Conservation (phyloP, 139 green algal species). For the Chlorella vulgaris region DNA sequence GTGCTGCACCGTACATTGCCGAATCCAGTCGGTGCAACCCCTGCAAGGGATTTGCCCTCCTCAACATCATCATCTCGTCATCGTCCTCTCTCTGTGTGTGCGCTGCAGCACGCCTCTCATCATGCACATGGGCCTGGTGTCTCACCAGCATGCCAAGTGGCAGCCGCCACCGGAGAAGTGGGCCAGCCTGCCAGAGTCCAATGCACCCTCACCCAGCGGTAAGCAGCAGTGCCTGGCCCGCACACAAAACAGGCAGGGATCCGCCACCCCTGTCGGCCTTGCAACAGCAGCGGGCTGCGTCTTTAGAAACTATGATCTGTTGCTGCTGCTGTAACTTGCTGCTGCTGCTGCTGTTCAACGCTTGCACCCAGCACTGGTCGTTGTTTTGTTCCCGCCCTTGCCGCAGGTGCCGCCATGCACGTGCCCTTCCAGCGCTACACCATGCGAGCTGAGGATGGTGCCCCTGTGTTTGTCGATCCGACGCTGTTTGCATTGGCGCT, state of each 20-base stretch:
- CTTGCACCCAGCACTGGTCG: not conserved
- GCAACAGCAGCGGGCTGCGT: no score
- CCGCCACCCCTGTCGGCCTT: not conserved
- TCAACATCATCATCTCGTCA: not conserved
- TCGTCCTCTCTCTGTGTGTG: not conserved
- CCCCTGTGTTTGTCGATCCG: slow-evolving; percentile 47
- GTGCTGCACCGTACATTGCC: no score
- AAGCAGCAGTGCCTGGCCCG: no score
- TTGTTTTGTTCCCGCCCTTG: not conserved
- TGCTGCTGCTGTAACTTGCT: not conserved
- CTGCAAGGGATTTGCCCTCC: no score
- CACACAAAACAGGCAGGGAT: not conserved
- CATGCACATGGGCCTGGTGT: slow-evolving; percentile 37
- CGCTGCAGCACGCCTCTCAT: slow-evolving; percentile 10
- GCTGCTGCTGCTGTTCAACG: not conserved
- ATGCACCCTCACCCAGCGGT: not conserved
- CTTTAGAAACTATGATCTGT: no score
- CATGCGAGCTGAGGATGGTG: slow-evolving; percentile 23
- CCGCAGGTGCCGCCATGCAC: slow-evolving; percentile 5
- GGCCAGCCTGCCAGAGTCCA: not conserved
- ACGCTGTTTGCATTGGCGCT: slow-evolving; percentile 24
- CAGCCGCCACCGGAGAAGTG: slow-evolving; percentile 19
- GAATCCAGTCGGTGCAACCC: no score
- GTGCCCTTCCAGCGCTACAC: slow-evolving; percentile 35
- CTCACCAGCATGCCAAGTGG: slow-evolving; percentile 34